A percentile compares a stretch with the other conserved stretches of the same genome.
Evolutionary conservation across 345 rosid genomes (phyloP).

Genomic region (Rhizophora apiculata): DNA sequence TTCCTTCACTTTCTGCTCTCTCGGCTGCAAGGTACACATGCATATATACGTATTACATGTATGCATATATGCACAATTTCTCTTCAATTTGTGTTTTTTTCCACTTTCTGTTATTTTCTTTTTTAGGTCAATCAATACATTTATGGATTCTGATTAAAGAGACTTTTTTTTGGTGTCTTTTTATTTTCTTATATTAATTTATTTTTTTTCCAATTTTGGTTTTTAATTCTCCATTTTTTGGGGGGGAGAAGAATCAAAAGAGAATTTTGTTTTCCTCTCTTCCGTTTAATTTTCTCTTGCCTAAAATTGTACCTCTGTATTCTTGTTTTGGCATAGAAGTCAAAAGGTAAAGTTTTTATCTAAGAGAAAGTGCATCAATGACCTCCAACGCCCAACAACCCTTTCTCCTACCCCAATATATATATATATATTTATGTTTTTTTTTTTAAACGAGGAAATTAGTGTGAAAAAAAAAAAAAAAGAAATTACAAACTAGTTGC

Average conservation of each 20-base stretch:
- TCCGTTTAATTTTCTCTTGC: neutral
- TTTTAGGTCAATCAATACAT: no score
- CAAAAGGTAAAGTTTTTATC: neutral
- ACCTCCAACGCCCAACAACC: neutral
- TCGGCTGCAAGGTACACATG: conserved; percentile 82
- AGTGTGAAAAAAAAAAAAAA: no score
- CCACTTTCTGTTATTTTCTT: no score
- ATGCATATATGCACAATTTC: no score
- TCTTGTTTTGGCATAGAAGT: neutral
- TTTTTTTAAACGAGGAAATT: no score
- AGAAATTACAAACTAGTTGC: no score
- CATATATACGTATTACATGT: neutral
- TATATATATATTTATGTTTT: neutral
- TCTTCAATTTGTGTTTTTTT: no score
- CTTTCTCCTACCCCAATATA: neutral
- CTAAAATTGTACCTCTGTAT: neutral
- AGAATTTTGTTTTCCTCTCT: neutral
- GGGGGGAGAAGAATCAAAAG: neutral
- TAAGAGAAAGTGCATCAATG: neutral
- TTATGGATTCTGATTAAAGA: no score
- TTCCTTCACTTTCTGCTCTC: conserved; percentile 93
- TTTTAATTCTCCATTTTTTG: neutral
- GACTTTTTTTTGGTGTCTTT: neutral
- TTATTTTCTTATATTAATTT: neutral
- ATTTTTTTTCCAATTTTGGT: no score